Conservation (phyloP, 2,329 filamentous ascomycete species). For the Fusarium pilosicola region DNA sequence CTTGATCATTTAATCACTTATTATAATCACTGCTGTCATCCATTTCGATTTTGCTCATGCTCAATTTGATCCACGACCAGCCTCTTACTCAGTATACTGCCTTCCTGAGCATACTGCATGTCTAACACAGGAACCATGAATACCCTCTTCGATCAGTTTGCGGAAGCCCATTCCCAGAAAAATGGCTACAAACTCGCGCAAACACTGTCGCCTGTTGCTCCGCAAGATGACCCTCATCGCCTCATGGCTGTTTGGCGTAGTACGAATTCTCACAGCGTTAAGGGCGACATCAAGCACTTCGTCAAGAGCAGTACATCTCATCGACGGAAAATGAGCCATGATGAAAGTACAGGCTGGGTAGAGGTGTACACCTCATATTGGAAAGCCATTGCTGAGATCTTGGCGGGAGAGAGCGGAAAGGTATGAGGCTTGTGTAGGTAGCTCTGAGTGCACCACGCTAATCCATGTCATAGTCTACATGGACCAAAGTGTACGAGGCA, state of each 20-base stretch:
- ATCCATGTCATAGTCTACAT: slow-evolving; percentile 63
- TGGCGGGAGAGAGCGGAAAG: slow-evolving; percentile 61
- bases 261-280: slow-evolving; percentile 72
- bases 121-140: slow-evolving; percentile 66
- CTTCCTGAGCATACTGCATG: slow-evolving; percentile 1
- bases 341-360: slow-evolving; percentile 83
- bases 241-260: slow-evolving; percentile 77
- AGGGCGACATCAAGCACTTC: slow-evolving; percentile 77
- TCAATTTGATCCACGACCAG: background rate
- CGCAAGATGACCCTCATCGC: slow-evolving; percentile 69
- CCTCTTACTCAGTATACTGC: slow-evolving; percentile 1
- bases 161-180: slow-evolving; percentile 69
- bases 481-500: slow-evolving; percentile 83
- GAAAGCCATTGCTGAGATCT: slow-evolving; percentile 80
- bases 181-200: slow-evolving; percentile 80
- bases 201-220: slow-evolving; percentile 77
- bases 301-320: slow-evolving; percentile 69
- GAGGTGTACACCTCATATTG: slow-evolving; percentile 88
- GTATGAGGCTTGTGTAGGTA: slow-evolving; percentile 37
- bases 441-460: slow-evolving; percentile 5
- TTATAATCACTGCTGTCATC: background rate
- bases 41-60: background rate
- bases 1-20: background rate
- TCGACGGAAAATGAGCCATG: slow-evolving; percentile 65
- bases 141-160: slow-evolving; percentile 77